phyloP scores from a whole-genome alignment of 1,284 basidiomycete species.

The Psilocybe mexicana region DNA sequence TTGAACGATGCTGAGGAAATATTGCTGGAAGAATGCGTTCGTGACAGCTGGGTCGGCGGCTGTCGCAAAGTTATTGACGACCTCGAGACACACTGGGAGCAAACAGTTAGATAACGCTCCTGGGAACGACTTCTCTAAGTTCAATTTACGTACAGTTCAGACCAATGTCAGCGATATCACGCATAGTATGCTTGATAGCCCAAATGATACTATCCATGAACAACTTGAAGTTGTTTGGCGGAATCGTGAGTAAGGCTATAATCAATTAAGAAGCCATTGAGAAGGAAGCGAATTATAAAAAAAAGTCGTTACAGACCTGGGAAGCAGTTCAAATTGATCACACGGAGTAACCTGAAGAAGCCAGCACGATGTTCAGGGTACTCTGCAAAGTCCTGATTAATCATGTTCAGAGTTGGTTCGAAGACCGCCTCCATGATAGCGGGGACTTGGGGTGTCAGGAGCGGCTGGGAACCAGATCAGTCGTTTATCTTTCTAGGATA shows the following conservation, averaged over 20 bases:
- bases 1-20: constrained; percentile 91
- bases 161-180: constrained; percentile 97
- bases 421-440: constrained; percentile 97
- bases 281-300: constrained; percentile 8
- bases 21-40: constrained; percentile 76
- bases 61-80: constrained; percentile 93
- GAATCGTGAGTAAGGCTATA: constrained; percentile 82
- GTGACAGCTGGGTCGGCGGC: constrained; percentile 75
- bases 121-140: constrained; percentile 9
- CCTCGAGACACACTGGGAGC: constrained; percentile 82
- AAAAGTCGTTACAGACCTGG: constrained; percentile 57
- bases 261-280: constrained; percentile 9
- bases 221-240: constrained; percentile 94
- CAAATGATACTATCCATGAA: constrained; percentile 99
- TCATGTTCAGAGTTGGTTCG: constrained; percentile 97
- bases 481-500: background rate
- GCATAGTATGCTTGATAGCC: constrained; percentile 99
- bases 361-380: constrained; percentile 97
- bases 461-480: constrained; percentile 45
- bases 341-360: constrained; percentile 95
- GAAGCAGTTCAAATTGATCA: constrained; percentile 96
- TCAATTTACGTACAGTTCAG: constrained; percentile 67
- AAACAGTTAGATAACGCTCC: constrained; percentile 13
- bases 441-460: constrained; percentile 94
- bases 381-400: constrained; percentile 98